Evolutionary conservation across 202 grass and related monocot genomes (phyloP), one percentile per base, ranked within the genome.

Genomic region (Digitaria exilis): DNA sequence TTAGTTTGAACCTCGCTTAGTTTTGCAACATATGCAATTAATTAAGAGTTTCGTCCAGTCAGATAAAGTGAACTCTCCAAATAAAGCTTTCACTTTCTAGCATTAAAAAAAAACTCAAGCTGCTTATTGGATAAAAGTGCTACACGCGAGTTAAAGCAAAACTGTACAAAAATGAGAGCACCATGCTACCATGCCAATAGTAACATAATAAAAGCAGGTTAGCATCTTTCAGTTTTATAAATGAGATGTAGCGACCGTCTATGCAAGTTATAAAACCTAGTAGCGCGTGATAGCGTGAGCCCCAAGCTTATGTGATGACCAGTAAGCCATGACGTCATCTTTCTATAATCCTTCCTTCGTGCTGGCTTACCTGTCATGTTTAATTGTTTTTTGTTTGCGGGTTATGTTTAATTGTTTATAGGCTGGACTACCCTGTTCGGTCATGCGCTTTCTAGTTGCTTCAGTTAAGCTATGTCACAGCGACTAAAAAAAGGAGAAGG

Each of bases 211-310:
- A 25, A 19, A 12, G 24, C 12, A 32, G 5, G 29, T 7, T 7
- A 28, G 43, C 43, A 57, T 61, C 19, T 37, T 32, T 68, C 5
- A 13, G 2, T 35, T 76, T 46, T 67, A 26, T 22, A 77, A 84
- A 57, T 25, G 14, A 31, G 19, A 77, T n/a, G n/a, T 69, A 46
- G 19, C 48, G 82, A 61, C 31, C 2, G 45, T 41, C 41, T 42
- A 41, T 34, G 48, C 9, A 9, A 12, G 8, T 16, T 37, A 78
- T 58, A 13, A 39, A 78, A 84, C 11, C 28, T 34, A 7, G 1
- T 48, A n/a, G 54, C 65, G 46, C 3, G 15, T 37, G 55, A 16
- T 54, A 72, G 56, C 66, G 66, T 85, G 45, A 80, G 84, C 59
- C 59, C 58, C 59, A 74, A 66, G 57, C 84, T 25, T 34, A 7